These are phyloP conservation scores for Russula brevipes DNA, from an alignment of 768 basidiomycete genomes.

Conservation along the genomic window DNA sequence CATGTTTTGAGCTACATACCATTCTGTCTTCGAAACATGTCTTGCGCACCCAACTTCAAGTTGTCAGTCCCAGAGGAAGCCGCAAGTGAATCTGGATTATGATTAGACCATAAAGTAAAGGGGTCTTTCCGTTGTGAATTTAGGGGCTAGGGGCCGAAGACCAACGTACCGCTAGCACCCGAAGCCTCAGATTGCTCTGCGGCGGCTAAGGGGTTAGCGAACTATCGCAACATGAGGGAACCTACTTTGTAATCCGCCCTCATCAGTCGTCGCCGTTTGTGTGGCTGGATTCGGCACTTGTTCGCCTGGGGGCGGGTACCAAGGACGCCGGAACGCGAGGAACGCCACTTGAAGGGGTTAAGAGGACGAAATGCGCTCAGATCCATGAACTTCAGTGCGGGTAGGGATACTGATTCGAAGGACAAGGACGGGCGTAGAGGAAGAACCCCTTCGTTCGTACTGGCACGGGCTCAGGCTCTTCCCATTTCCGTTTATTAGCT, in stretches of 20 bases:
- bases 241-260: background rate
- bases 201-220: no score
- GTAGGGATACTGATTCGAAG: background rate
- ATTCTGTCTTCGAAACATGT: background rate
- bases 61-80: no score
- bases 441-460: no score
- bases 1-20: background rate
- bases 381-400: background rate
- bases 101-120: no score
- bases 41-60: background rate
- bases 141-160: background rate
- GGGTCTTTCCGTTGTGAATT: background rate
- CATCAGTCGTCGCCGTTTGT: background rate
- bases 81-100: no score
- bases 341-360: slow-evolving; percentile 1
- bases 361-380: slow-evolving; percentile 4
- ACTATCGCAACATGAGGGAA: background rate
- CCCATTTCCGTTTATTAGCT: no score
- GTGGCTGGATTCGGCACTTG: background rate
- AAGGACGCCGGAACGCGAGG: background rate
- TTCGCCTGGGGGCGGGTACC: background rate
- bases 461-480: no score
- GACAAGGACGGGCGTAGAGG: background rate
- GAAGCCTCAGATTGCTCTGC: background rate
- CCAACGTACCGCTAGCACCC: background rate